Evolutionary conservation across 1,284 basidiomycete species (phyloP), one percentile per base, ranked within the genome.

Genomic region (Rhodotorula sp.): DNA sequence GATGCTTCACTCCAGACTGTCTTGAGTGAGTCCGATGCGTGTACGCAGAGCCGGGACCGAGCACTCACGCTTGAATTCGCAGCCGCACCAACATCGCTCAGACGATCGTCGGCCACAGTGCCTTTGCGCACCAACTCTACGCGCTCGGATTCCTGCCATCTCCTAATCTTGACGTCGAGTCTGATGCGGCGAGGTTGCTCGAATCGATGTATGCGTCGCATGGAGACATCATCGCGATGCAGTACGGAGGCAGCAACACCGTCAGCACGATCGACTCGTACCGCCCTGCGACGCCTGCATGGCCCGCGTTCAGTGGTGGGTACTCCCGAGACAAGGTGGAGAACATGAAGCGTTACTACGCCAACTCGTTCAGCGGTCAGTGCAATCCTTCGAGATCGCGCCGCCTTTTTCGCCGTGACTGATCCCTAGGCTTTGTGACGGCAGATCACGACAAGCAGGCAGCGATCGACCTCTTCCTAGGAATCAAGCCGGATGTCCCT

Each of bases 231-330:
- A 89, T 99, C 69, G 96, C 97, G 0, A 85, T 98, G 78, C 97
- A 99, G 80, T 97, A 97, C 80, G 97, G 93, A 0, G 95, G 95
- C 2, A 95, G 92, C 79, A 94, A 95, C 0, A 87, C 99, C 10
- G 96, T 99, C 52, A 99, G 99, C 78, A 88, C 96, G 2, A 93
- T 98, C 15, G 95, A 99, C 80, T 98, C 93, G 0, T 99, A 99
- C 79, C 88, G 95, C 57, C 63, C 63, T 3, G 21, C 63, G 20
- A 46, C 46, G 10, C 62, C 51, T 10, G 62, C 62, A 23, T 63
- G 62, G 62, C 62, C 62, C 14, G 63, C 63, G 0, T 64, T 54
- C 52, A 54, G 54, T 21, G 63, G 63, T 1, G 54, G 54, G 3
- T 64, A 64, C 54, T 64, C 63, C 4, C 87, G 97, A 39, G 96